Evolutionary conservation across 2,329 filamentous ascomycete genomes (phyloP), one percentile per base, ranked within the genome.

Genomic region (Fusarium sp.): DNA sequence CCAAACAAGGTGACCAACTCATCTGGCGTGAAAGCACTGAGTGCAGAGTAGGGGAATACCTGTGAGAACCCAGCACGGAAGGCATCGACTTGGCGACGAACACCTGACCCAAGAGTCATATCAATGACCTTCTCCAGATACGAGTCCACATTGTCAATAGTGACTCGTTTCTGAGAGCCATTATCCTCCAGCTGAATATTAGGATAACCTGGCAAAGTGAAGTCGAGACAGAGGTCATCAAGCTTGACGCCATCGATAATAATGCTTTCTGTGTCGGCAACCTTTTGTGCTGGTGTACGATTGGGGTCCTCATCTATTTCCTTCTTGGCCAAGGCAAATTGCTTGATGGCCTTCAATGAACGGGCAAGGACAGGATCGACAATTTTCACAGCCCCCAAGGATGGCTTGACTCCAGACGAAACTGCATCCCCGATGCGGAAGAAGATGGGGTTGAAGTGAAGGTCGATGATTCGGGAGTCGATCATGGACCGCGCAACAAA

Each of bases 401-500:
- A 98, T 18, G 95, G 95, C 28, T 91, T 91, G 8, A 98, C 91
- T 0, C 87, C 87, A 9, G 84, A 82, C 3, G 90, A 84, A 3
- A 83, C 82, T 6, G 90, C 88, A 77, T 97, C 93, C 22, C 94
- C 94, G 73, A 98, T 93, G 66, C 96, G 94, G 91, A 99, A 99
- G 85, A 99, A 98, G 11, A 95, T 97, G 4, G 96, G 94, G 80
- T 98, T 99, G 84, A 99, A 96, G 63, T 96, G 96, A 75, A 99
- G 91, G 79, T 99, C 96, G 76, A 99, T 98, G 80, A 99, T 98
- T 61, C 96, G 91, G 2, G 96, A 98, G 81, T 99, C 96, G 60
- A 99, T 92, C 96, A 99, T 98, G 1, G 96, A 98, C 57, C 96
- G 91, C 36, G 97, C 96, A 54, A 98, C 95, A 81, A 99, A 99